Base-by-base conservation (phyloP, 495 filamentous ascomycete genomes). In the Talaromyces adpressus region DNA sequence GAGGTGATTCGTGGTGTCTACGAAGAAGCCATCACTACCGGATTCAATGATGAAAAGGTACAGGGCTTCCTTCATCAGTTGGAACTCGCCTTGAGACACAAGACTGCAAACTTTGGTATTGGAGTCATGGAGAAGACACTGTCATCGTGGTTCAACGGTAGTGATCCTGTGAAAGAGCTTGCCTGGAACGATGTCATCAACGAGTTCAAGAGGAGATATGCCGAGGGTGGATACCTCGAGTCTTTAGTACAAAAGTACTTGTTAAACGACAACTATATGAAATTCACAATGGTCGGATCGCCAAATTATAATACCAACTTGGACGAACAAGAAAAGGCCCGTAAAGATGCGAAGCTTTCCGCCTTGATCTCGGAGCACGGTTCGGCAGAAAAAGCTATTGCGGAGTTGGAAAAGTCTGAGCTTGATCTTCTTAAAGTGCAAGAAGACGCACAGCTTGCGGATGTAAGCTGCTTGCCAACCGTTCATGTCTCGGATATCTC, bases 41-140 rank as follows among this genome's bases (percentile, higher is more conserved):
- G 94, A 2, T 97, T 98, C 70, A 91, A 92, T 45, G 81, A 86
- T 65, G 84, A 86, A 65, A 98, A 98, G 73, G 88, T 98, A 41
- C 91, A 95, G 63, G 94, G 94, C 18, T 88, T 94, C 68, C 82
- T 98, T 45, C 94, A 98, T 72, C 92, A 96, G 73, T 80, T 98
- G 9, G 94, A 98, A 69, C 81, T 98, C 36, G 81, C 85, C 9
- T 77, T 98, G 25, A 95, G 96, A 70, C 93, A 98, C 75, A 97
- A 97, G 75, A 96, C 91, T 1, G 89, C 94, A 36, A 89, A 89
- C 66, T 98, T 98, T 69, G 94, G 94, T 23, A 90, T 98, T 83
- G 86, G 86, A 51, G 76, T 98, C 2, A 89, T 97, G 79, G 89
- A 96, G 67, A 83, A 92, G 53, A 80, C 96, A 61, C 89, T 94